Conservation (phyloP, 2,329 filamentous ascomycete genomes). For the Bimuria novae-zelandiae region DNA sequence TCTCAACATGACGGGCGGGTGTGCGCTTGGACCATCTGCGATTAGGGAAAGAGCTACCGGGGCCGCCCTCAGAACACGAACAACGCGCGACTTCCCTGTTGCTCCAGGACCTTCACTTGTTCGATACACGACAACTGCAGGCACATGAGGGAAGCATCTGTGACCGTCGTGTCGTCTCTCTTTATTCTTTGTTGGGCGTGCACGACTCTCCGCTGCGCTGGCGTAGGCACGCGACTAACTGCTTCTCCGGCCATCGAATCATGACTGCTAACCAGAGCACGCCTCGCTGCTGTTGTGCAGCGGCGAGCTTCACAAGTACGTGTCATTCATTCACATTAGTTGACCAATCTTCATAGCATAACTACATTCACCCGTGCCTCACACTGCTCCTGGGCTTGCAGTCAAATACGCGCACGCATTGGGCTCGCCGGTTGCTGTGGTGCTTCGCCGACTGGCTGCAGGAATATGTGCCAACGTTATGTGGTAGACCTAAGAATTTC, state of each 20-base stretch:
- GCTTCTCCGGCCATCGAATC: conserved; percentile 20
- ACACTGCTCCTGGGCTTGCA: too few relatives aligned
- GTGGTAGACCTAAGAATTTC: too few relatives aligned
- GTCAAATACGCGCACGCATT: too few relatives aligned
- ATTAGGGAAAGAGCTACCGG: conserved; percentile 4
- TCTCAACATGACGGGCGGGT: conserved; percentile 18
- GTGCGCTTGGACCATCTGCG: conserved; percentile 1
- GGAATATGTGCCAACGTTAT: too few relatives aligned
- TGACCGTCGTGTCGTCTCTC: background rate
- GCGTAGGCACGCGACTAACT: conserved; percentile 40
- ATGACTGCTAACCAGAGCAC: conserved; percentile 33
- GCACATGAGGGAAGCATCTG: background rate
- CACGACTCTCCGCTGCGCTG: conserved; percentile 26
- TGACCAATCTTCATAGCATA: conserved; percentile 44
- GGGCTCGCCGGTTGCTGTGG: too few relatives aligned
- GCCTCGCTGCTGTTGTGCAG: conserved; percentile 44
- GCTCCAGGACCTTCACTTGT: background rate
- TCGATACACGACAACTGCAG: background rate
- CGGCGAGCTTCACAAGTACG: conserved; percentile 32
- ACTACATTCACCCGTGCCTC: too few relatives aligned
- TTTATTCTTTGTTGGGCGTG: conserved; percentile 15
- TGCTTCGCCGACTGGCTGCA: too few relatives aligned
- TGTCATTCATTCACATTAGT: conserved; percentile 45
- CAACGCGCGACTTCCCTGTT: background rate
- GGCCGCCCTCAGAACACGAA: background rate